Conservation (phyloP, 805 yeast genomes). For the Yarrowia osloensis region DNA sequence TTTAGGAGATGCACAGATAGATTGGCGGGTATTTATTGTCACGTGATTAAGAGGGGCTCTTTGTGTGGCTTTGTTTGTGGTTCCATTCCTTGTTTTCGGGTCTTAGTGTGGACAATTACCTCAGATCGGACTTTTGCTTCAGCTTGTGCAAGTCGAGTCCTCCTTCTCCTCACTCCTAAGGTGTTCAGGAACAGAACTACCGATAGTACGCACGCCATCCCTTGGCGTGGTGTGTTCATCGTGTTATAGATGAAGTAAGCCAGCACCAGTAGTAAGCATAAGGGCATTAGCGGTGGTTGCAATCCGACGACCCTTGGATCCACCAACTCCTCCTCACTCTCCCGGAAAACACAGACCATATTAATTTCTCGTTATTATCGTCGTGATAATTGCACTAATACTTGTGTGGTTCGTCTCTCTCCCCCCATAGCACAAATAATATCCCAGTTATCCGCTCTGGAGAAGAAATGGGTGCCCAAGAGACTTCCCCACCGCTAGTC, state of each 20-base stretch:
- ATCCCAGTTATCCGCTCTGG: neutral
- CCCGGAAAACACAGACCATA: neutral
- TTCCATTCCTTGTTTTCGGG: neutral
- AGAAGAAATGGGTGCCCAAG: too few species aligned
- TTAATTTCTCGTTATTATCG: neutral
- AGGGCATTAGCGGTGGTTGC: neutral
- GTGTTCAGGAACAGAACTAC: constrained; percentile 3
- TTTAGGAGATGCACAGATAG: neutral
- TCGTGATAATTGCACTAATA: too few species aligned
- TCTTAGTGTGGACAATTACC: too few species aligned
- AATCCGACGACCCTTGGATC: neutral
- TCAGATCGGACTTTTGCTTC: neutral
- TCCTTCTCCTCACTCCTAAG: neutral
- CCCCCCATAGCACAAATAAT: neutral
- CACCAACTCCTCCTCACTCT: neutral
- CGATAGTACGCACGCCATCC: neutral
- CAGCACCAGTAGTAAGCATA: neutral
- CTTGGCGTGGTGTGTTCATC: neutral
- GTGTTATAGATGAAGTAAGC: neutral
- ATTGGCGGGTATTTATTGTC: neutral
- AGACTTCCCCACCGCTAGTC: neutral
- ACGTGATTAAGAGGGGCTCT: neutral
- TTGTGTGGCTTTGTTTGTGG: neutral
- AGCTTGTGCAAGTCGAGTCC: neutral
- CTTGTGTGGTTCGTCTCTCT: neutral